phyloP scores from a whole-genome alignment of 768 basidiomycete species.

The Lentinula guzmanii region DNA sequence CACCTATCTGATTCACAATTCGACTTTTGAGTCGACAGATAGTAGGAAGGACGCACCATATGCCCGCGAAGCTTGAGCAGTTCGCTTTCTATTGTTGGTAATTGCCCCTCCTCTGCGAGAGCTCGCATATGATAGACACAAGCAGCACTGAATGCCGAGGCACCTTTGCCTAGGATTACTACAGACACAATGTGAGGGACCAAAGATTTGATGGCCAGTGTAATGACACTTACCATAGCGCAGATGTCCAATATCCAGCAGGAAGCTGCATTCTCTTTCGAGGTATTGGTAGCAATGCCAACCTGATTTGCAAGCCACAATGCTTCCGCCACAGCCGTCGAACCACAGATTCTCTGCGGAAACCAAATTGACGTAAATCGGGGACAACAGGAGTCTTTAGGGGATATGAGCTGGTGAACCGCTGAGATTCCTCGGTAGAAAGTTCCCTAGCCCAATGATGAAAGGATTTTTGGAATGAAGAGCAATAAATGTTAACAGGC shows the following conservation, averaged over 20 bases:
- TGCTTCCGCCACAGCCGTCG: not conserved
- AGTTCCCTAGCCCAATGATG: constrained; percentile 5
- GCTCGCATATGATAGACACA: not conserved
- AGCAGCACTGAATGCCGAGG: not conserved
- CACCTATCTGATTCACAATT: not conserved
- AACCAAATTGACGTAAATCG: not conserved
- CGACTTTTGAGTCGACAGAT: not conserved
- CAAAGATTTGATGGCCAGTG: not conserved
- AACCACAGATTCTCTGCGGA: not conserved
- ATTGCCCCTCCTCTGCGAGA: not conserved
- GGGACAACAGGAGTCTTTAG: not conserved
- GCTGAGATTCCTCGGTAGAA: not conserved
- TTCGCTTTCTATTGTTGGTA: not conserved
- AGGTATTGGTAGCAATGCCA: not conserved
- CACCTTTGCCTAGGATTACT: not conserved
- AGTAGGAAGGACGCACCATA: not conserved
- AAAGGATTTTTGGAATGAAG: constrained; percentile 1
- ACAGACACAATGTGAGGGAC: not conserved
- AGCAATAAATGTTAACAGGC: constrained; percentile 4
- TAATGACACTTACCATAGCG: not conserved
- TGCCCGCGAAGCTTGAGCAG: not conserved
- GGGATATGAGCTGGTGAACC: not conserved
- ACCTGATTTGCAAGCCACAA: not conserved
- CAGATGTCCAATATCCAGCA: not conserved
- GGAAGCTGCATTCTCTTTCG: constrained; percentile 3